A percentile compares a stretch with the other conserved stretches of the same genome.
Conservation (phyloP, 345 rosid genomes). For the Linum usitatissimum region DNA sequence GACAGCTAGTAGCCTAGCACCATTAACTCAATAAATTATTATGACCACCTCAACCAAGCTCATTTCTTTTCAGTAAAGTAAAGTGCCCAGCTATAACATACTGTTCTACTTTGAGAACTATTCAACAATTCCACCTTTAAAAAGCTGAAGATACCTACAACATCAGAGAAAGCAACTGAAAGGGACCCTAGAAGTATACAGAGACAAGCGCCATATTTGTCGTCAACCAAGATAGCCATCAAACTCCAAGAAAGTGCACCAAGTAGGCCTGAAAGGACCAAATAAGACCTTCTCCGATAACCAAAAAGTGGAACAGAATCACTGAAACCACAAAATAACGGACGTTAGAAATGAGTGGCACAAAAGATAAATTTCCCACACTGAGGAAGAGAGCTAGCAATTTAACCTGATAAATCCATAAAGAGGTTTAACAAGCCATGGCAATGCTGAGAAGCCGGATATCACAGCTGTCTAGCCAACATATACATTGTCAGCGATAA, state of each 20-base stretch:
- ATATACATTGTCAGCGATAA: slow-evolving; percentile 38
- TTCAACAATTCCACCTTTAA: not conserved
- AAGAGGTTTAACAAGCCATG: slow-evolving; percentile 93
- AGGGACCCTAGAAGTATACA: slow-evolving; percentile 89
- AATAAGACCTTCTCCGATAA: slow-evolving; percentile 88
- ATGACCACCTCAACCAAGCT: not conserved
- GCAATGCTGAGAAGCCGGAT: slow-evolving; percentile 82
- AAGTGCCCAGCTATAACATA: no score
- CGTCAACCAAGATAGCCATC: slow-evolving; percentile 82
- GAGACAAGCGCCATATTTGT: slow-evolving; percentile 73
- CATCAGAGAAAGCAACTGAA: slow-evolving; percentile 97
- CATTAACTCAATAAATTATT: not conserved
- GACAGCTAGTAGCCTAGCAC: not conserved
- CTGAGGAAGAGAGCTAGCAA: not conserved
- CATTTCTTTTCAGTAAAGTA: not conserved
- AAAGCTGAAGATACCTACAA: slow-evolving; percentile 37
- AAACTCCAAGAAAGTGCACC: slow-evolving; percentile 95
- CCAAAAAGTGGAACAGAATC: slow-evolving; percentile 90
- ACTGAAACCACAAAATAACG: slow-evolving; percentile 33
- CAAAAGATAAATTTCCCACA: slow-evolving; percentile 5
- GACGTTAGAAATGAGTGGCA: slow-evolving; percentile 2
- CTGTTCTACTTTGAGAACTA: not conserved
- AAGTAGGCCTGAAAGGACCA: slow-evolving; percentile 90
- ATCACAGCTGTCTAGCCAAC: slow-evolving; percentile 95
- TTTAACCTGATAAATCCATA: slow-evolving; percentile 86